Base-by-base conservation (phyloP, 345 rosid species). In the Iberis pinnata region DNA sequence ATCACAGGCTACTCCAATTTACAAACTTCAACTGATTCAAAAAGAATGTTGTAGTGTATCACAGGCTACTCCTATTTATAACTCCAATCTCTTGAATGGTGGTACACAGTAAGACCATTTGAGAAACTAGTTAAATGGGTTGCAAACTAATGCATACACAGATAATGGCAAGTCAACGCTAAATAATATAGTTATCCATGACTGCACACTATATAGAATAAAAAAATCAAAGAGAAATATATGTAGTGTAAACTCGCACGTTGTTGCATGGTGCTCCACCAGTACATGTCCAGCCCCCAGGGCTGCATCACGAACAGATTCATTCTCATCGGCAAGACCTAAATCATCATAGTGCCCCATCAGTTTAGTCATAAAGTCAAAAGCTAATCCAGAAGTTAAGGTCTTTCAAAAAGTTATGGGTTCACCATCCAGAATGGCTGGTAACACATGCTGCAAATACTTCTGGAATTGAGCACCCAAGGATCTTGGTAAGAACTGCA, bases 261-360 rank as follows among this genome's bases (percentile, higher is more conserved):
- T 85, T 73, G 86, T 80, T 49, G 98, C 98, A 68, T 92, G 85
- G 65, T 92, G 98, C 79, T 92, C 97, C 29, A 92, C 98, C 66
- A 92, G 72, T 44, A 92, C 82, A 83, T 88, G 98, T 26, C 98
- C 98, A 70, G 98, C 94, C 53, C 95, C 97, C 38, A 92, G 73
- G 66, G 98, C 98, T 27, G 97, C 98, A 44, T 92, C 98, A 50
- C 98, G 95, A 29, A 92, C 98, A 61, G 98, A 88, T 72, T 92
- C 98, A 69, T 88, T 92, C 80, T 92, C 98, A 78, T 92, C 97
- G 13, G 97, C 97, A 48, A 92, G 95, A 67, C 98, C 98, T 92
- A 75, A 19, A 68, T 46, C 37, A 51, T 44, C 35, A 45, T 36
- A 45, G 57, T 1, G 13, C 43, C 37, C 49, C 37, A 79, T 33